Base-by-base conservation (phyloP, 2,329 filamentous ascomycete species). In the Diaporthe capsici region DNA sequence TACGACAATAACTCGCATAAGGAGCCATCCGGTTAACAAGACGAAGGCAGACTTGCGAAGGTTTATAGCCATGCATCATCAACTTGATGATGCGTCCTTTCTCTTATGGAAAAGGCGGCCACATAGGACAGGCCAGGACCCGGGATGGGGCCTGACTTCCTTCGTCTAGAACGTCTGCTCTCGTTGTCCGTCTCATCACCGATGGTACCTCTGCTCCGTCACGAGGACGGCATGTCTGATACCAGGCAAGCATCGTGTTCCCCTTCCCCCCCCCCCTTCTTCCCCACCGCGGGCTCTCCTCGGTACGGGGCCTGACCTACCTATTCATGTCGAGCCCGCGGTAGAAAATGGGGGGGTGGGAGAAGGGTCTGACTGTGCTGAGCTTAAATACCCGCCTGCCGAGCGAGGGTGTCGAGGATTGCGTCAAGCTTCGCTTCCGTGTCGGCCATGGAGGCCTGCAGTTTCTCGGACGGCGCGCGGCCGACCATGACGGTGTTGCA, bases 41-140 rank as follows among this genome's bases (percentile, higher is more conserved):
- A 39, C 34, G 34, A 22, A 60, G 34, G 57, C 57, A 39, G 57
- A 60, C 57, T 60, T 39, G 57, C 57, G 34, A 60, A 37, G 57
- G 57, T 34, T 3, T 4, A 60, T 25, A n/a, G 57, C 57, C 57
- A 60, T 60, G 57, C 57, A 60, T 60, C 57, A 60, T 60, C 57
- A 60, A 39, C 34, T 60, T 15, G 57, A 60, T 60, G 57, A 60
- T 60, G 57, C 57, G 9, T 60, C 57, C 57, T 60, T 42, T 22
- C 57, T 22, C 20, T 22, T 22, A 13, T 39, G 10, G 31, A 34
- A 37, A 58, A 60, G 57, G 34, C 34, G 57, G 57, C 57, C 34
- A 60, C 57, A 25, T 60, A 60, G 12, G 25, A 22, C 37, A 60
- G 42, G 57, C 34, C 34, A 39, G 57, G 22, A 22, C 34, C 57